Base-by-base conservation (phyloP, 1,284 basidiomycete species). In the Inonotus obliquus region DNA sequence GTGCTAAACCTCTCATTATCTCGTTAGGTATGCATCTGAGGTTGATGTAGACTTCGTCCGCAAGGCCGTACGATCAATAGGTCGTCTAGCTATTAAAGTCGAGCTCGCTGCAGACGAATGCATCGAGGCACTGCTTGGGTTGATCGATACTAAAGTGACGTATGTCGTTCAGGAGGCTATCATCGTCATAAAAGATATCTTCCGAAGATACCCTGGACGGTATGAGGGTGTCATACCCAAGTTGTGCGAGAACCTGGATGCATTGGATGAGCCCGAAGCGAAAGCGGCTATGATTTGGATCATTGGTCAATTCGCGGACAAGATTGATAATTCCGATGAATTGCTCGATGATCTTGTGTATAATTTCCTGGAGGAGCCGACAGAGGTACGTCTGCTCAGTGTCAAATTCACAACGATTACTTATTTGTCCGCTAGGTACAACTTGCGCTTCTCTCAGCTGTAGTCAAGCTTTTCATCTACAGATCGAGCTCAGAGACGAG, bases 211-310 rank as follows among this genome's bases (percentile, higher is more conserved):
- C 75, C 97, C 97, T 21, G 94, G 96, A 62, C 91, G 86, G 73
- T 99, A 99, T 74, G 96, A 98, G 75, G 91, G 90, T 51, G 89
- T 99, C 69, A 98, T 99, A 57, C 92, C 93, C 0, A 92, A 83
- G 19, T 79, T 99, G 17, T 99, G 96, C 74, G 88, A 94, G 71
- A 89, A 98, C 72, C 81, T 99, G 38, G 96, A 98, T 69, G 81
- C 83, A 19, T 77, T 99, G 51, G 96, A 99, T 69, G 96, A 98
- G 73, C 91, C 96, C 0, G 96, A 99, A 74, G 90, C 96, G 1
- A 98, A 98, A 69, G 91, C 96, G 0, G 91, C 96, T 1, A 94
- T 99, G 84, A 87, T 99, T 60, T 99, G 97, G 97, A 96, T 99
- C 69, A 81, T 99, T 57, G 97, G 97, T 0, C 94, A 99, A 75